Evolutionary conservation across 2,329 filamentous ascomycete species (phyloP).

Genomic region (Fusarium fracticaudum): DNA sequence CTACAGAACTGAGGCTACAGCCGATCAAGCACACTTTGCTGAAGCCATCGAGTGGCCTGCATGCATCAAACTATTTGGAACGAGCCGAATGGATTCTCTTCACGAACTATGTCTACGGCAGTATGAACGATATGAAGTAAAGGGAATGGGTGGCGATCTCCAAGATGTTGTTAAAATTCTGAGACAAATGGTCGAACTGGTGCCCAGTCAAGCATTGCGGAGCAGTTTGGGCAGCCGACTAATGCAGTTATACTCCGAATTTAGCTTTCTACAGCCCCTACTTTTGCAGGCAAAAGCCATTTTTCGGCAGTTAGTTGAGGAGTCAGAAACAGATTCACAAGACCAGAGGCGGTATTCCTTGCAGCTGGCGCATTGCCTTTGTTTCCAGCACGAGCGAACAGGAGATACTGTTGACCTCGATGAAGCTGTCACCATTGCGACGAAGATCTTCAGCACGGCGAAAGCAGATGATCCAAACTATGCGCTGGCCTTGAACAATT

Average conservation of each 20-base stretch:
- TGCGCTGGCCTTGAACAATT: fast-evolving
- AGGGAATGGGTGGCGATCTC: not conserved
- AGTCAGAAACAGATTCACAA: fast-evolving
- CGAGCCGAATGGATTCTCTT: not conserved
- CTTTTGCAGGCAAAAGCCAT: not conserved
- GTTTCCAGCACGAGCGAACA: not conserved
- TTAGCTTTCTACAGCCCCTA: not conserved
- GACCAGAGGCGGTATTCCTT: not conserved
- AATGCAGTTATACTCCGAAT: not conserved
- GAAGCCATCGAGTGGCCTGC: not conserved
- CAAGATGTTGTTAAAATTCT: not conserved
- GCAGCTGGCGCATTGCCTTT: not conserved
- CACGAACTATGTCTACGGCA: not conserved
- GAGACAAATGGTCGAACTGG: not conserved
- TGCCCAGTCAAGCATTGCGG: not conserved
- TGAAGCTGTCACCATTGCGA: not conserved
- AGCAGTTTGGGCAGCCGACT: not conserved
- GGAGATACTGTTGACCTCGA: not conserved
- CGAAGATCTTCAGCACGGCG: too few species aligned
- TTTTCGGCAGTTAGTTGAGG: not conserved
- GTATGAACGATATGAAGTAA: not conserved
- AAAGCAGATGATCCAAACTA: not conserved
- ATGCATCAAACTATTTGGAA: not conserved
- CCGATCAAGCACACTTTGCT: not conserved
- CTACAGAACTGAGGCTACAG: not conserved